Evolutionary conservation across 306 rosid species (phyloP), one percentile per base, ranked within the genome.

Genomic region (Oxytropis ochrocephala): DNA sequence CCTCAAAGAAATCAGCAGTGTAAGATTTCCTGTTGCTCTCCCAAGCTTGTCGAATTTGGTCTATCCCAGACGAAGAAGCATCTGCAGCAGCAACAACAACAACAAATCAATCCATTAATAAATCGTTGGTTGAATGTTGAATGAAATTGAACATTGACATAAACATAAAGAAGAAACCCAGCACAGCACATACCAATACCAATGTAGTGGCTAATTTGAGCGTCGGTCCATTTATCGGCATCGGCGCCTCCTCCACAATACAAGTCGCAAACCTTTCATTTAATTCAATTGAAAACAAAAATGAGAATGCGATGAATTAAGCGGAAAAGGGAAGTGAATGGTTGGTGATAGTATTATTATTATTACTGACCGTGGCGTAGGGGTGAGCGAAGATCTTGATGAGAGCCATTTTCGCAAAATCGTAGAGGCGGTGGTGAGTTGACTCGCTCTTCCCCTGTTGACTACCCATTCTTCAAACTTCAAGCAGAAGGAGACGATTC

Each of bases 321-420:
- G 24, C 3, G 53, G 21, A 47, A 47, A 55, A 24, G 13, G 0
- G 11, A 17, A 42, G 0, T 6, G 42, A 30, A 1, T 13, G 11
- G 5, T 2, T 13, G 11, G 5, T 2, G 36, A 14, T 21, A 11
- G 7, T 24, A 24, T 24, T 24, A 24, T 24, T 24, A 24, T 24
- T n/a, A 42, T 3, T 19, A 82, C 84, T 27, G 10, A 77, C 78
- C 1, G 91, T 87, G 51, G 95, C 96, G 78, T 94, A 94, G 1
- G 99, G 99, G 59, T 91, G 97, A 72, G 85, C 78, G 83, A 94
- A 91, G 76, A 94, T 87, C 74, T 81, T 91, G 47, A 88, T 77
- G 43, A 94, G 89, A 51, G 95, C 96, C 52, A 80, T 74, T 67
- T 85, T 91, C 0, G 96, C 90, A 49, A 90, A 94, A 62, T 94